phyloP scores from a whole-genome alignment of 768 basidiomycete species.

The Lactifluus subvellereus region DNA sequence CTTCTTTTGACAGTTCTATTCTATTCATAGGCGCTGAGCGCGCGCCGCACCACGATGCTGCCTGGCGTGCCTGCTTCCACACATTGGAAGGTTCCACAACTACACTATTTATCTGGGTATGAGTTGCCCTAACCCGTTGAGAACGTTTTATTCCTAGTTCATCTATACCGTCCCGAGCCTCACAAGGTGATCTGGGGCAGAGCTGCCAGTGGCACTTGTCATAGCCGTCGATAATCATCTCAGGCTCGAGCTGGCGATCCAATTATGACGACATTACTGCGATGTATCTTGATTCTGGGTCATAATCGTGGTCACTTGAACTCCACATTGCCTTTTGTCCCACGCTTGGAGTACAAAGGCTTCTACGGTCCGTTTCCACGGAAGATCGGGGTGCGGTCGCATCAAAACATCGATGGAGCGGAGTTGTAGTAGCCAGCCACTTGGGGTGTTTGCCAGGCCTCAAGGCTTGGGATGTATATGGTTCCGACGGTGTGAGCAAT shows the following conservation, averaged over 20 bases:
- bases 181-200: neutral
- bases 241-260: neutral
- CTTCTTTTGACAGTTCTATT: too few species aligned
- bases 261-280: neutral
- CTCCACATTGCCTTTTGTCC: neutral
- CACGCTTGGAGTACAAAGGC: neutral
- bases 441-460: neutral
- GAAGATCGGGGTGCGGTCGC: neutral
- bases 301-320: slow-evolving; percentile 2
- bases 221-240: neutral
- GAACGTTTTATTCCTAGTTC: neutral
- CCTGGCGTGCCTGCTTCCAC: neutral
- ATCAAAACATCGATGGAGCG: neutral
- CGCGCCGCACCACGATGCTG: neutral
- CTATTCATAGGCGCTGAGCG: too few species aligned
- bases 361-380: neutral
- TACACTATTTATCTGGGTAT: neutral
- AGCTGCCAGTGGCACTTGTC: neutral
- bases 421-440: neutral
- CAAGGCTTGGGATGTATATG: too few species aligned
- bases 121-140: neutral
- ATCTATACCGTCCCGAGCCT: neutral
- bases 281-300: neutral
- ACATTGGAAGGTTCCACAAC: neutral
- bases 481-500: neutral